These are phyloP conservation scores for Boletus fagicola DNA, from an alignment of 768 basidiomycete genomes.

Conservation along the genomic window DNA sequence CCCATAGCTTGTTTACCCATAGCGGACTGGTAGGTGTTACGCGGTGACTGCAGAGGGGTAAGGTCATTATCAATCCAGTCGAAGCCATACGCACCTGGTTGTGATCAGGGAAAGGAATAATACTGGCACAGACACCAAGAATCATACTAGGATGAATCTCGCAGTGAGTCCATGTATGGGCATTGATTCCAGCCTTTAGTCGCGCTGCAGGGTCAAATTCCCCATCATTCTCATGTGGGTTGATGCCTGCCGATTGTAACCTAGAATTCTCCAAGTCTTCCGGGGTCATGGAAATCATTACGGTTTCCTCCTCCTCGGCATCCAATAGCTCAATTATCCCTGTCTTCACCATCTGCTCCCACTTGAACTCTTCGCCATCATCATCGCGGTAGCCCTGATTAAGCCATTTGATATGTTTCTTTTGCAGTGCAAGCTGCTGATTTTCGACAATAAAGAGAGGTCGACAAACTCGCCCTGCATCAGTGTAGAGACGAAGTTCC, in stretches of 20 bases:
- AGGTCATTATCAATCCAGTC: not conserved
- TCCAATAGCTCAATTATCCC: conserved; percentile 94
- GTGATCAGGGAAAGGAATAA: conserved; percentile 99
- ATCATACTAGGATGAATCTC: conserved; percentile 99
- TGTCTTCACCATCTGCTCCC: conserved; percentile 80
- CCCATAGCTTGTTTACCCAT: conserved; percentile 99
- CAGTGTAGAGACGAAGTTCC: conserved; percentile 92
- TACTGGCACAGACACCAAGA: conserved; percentile 95
- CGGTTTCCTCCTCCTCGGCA: conserved; percentile 98
- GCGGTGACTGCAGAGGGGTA: conserved; percentile 71
- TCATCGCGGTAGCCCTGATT: conserved; percentile 56
- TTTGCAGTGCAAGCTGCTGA: conserved; percentile 78
- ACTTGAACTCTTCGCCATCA: conserved; percentile 64
- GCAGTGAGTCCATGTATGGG: conserved; percentile 97
- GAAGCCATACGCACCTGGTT: conserved; percentile 70
- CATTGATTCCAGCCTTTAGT: conserved; percentile 78
- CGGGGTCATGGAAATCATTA: conserved; percentile 99
- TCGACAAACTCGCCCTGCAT: conserved; percentile 94
- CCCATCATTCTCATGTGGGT: conserved; percentile 56
- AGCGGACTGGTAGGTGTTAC: conserved; percentile 99
- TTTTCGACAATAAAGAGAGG: conserved; percentile 96
- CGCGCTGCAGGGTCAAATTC: conserved; percentile 87
- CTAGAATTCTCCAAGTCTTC: conserved; percentile 90
- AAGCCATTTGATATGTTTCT: conserved; percentile 79
- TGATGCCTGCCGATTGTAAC: conserved; percentile 56